Base-by-base conservation (phyloP, 345 rosid genomes). In the Jatropha curcas region DNA sequence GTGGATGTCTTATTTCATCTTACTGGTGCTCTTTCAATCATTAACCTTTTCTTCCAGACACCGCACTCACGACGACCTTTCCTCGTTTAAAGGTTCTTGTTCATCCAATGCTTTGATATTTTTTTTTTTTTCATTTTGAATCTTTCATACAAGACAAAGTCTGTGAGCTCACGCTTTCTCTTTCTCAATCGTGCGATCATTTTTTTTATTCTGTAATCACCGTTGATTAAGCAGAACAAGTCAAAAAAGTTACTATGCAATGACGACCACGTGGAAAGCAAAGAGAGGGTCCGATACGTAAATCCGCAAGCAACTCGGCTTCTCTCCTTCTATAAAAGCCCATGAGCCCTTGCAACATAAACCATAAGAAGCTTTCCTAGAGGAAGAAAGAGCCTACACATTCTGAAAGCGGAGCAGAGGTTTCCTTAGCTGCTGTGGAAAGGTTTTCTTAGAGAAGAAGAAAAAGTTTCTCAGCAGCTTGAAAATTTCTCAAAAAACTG, bases 241-340 rank as follows among this genome's bases (percentile, higher is more conserved):
- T 3, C 43, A 2, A 39, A 0, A 39, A 0, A 39, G 0, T 48
- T 14, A 48, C 1, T 48, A 60, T 60, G 43, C 0, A 33, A 34
- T 25, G 30, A 5, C 2, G 14, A 25, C 2, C 65, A 46, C 34
- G 57, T 57, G 77, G 48, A 33, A 30, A 20, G 2, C 4, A 56
- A 12, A 27, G 17, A 9, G 71, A 74, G 50, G 50, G 17, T n/a
- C 10, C 11, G 27, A 59, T 56, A n/a, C 39, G 22, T 5, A 12
- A 2, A 25, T 37, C 62, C 5, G 25, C 1, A 31, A 28, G 45
- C 77, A 9, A 13, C 12, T 24, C 19, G 0, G 10, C 6, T 9
- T 37, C 35, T 48, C 39, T 2, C 33, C 8, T 59, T 2, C 60
- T 74, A 66, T 74, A 74, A 66, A 74, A 66, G 27, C 56, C 63